Percentiles rank a stretch among this genome's conserved stretches.
Conservation (phyloP, 1,284 basidiomycete genomes). For the Mycosarcoma maydis region DNA sequence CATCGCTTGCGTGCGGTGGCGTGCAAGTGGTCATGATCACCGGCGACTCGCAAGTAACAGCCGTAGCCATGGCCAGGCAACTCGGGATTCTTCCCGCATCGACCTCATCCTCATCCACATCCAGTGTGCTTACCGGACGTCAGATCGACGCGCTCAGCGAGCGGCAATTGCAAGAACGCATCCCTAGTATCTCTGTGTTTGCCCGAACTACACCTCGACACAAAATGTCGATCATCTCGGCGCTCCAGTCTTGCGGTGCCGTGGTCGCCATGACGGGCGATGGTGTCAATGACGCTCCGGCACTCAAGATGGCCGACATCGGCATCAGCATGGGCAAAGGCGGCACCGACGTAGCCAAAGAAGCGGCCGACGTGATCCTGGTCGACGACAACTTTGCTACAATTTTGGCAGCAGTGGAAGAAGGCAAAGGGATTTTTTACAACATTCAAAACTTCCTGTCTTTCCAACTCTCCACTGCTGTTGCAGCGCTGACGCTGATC, state of each 20-base stretch:
- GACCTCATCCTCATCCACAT: constrained; percentile 3
- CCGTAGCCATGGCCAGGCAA: constrained; percentile 84
- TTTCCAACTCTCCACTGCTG: constrained; percentile 96
- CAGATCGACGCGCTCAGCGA: constrained; percentile 81
- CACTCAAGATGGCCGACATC: constrained; percentile 96
- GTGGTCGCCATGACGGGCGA: constrained; percentile 98
- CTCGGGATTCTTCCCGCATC: constrained; percentile 81
- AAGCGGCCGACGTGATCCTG: constrained; percentile 94
- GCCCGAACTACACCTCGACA: constrained; percentile 93
- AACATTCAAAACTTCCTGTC: constrained; percentile 98
- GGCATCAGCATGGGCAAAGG: constrained; percentile 96
- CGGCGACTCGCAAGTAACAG: constrained; percentile 91
- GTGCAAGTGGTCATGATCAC: constrained; percentile 99
- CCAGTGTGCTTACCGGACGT: constrained; percentile 79
- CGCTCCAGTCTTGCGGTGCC: constrained; percentile 85
- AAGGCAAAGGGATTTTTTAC: constrained; percentile 96
- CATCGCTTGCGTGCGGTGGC: constrained; percentile 80
- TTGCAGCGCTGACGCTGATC: constrained; percentile 92
- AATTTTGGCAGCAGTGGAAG: constrained; percentile 91
- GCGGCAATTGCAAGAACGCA: constrained; percentile 81
- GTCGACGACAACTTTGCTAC: constrained; percentile 98
- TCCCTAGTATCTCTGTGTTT: constrained; percentile 85
- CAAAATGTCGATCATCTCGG: constrained; percentile 96
- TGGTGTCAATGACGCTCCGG: constrained; percentile 97
- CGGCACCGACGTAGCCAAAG: constrained; percentile 97